These are phyloP conservation scores for Niveomyces coronatus DNA, from an alignment of 2,329 filamentous ascomycete species.

Conservation along the genomic window DNA sequence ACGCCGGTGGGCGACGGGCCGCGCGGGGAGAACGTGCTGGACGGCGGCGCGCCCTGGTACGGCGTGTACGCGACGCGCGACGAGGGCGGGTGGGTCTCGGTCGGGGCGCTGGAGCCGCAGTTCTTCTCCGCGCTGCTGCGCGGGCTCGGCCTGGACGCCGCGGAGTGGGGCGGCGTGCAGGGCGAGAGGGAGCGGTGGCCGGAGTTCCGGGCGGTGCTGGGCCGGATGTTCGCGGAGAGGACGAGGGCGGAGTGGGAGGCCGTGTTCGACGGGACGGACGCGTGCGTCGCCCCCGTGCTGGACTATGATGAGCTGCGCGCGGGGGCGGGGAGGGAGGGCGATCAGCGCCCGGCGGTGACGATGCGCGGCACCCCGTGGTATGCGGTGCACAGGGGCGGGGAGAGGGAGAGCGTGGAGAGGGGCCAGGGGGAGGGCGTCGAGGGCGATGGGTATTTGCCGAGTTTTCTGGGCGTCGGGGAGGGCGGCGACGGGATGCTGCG, in stretches of 20 bases:
- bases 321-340: conserved; percentile 42
- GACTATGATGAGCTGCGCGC: conserved; percentile 60
- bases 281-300: conserved; percentile 83
- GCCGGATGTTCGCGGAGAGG: conserved; percentile 49
- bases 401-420: conserved; percentile 19
- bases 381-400: conserved; percentile 41
- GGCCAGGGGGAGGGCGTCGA: conserved; percentile 57
- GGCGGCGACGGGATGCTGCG: conserved; percentile 61
- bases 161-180: conserved; percentile 41
- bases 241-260: conserved; percentile 71
- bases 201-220: no score
- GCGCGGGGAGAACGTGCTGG: conserved; percentile 68
- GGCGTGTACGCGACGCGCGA: conserved; percentile 81
- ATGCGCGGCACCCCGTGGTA: conserved; percentile 59
- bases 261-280: conserved; percentile 83
- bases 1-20: conserved; percentile 50
- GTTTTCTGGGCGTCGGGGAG: conserved; percentile 51
- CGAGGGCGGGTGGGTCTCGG: conserved; percentile 67
- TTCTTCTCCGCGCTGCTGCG: conserved; percentile 64
- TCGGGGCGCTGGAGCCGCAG: conserved; percentile 82
- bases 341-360: conserved; percentile 61
- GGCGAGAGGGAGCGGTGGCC: conserved; percentile 58
- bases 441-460: conserved; percentile 57
- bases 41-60: conserved; percentile 82
- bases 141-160: conserved; percentile 50